These are phyloP conservation scores for Zelopaecilomyces penicillatus DNA, from an alignment of 2,329 filamentous ascomycete genomes.

Conservation along the genomic window DNA sequence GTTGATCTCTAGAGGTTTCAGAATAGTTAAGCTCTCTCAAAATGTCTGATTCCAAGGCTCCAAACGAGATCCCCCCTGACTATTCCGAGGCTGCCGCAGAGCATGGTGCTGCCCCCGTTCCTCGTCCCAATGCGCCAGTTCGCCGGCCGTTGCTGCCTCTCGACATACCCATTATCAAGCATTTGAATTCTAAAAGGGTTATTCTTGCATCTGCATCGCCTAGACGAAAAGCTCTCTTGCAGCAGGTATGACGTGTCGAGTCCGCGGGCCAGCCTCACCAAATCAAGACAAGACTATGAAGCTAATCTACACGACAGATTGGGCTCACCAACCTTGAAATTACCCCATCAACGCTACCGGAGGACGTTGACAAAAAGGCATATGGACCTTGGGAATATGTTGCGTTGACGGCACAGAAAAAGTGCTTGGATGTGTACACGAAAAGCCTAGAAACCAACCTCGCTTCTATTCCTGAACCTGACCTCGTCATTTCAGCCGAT, in stretches of 20 bases:
- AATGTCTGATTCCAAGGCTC: constrained; percentile 21
- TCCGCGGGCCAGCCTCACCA: background rate
- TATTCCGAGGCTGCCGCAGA: constrained; percentile 35
- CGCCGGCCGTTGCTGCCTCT: constrained; percentile 56
- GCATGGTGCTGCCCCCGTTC: constrained; percentile 21
- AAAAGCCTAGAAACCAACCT: constrained; percentile 34
- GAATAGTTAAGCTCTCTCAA: constrained; percentile 1
- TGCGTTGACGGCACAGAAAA: constrained; percentile 72
- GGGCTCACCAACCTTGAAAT: constrained; percentile 78
- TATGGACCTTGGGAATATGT: constrained; percentile 87
- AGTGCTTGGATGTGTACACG: constrained; percentile 66
- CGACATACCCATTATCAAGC: constrained; percentile 68
- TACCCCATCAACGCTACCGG: constrained; percentile 71
- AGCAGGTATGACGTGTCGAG: constrained; percentile 41
- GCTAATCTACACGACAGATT: constrained; percentile 41
- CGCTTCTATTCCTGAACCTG: constrained; percentile 55
- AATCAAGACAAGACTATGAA: background rate
- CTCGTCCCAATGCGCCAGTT: constrained; percentile 23
- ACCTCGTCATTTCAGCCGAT: constrained; percentile 81
- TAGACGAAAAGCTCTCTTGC: constrained; percentile 71
- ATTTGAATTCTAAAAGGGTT: constrained; percentile 69
- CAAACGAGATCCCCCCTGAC: constrained; percentile 36
- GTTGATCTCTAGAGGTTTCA: too few relatives aligned
- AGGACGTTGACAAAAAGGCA: constrained; percentile 69
- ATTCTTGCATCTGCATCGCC: constrained; percentile 89